Percentiles rank a stretch among this genome's conserved stretches.
Conservation (phyloP, 495 filamentous ascomycete genomes). For the Staphylotrichum longicolle region DNA sequence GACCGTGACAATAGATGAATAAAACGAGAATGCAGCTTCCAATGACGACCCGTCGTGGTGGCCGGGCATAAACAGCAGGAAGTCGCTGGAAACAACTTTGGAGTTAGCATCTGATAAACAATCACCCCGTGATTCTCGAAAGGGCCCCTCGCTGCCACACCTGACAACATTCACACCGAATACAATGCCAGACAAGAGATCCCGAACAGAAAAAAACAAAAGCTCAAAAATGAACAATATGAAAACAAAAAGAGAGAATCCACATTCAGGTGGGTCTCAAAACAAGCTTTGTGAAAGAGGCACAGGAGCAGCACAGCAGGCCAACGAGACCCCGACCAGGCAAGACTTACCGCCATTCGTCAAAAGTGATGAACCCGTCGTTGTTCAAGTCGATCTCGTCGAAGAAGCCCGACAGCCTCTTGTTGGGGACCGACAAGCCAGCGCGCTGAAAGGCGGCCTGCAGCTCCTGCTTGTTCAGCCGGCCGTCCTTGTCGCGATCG, state of each 20-base stretch:
- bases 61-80: constrained; percentile 84
- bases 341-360: constrained; percentile 89
- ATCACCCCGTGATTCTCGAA: neutral
- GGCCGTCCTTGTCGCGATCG: constrained; percentile 81
- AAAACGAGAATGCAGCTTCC: constrained; percentile 87
- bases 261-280: constrained; percentile 15
- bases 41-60: constrained; percentile 62
- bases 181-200: neutral
- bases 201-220: neutral
- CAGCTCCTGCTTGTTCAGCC: constrained; percentile 83
- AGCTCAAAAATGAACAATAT: neutral
- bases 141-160: neutral
- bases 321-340: constrained; percentile 5
- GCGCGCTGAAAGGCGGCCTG: constrained; percentile 70
- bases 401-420: constrained; percentile 83
- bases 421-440: constrained; percentile 72
- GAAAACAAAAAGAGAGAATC: neutral
- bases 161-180: too few species aligned
- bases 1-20: constrained; percentile 82
- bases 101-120: constrained; percentile 13
- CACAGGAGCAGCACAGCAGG: constrained; percentile 3
- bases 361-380: constrained; percentile 84
- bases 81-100: constrained; percentile 60
- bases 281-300: neutral
- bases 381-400: constrained; percentile 82